phyloP scores from a whole-genome alignment of 306 rosid genomes.

The Dryas drummondii region DNA sequence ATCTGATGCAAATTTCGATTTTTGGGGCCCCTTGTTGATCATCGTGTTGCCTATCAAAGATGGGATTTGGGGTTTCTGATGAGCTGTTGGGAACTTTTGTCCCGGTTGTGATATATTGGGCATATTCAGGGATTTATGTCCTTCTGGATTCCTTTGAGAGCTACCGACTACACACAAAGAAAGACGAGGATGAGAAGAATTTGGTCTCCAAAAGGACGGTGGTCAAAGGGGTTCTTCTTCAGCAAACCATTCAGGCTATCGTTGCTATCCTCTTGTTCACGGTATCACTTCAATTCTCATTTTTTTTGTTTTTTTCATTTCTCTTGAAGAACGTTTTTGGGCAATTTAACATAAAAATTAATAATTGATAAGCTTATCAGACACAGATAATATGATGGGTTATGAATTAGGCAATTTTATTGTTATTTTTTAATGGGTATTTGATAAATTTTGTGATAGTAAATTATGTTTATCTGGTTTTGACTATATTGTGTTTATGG shows the following conservation, averaged over 20 bases:
- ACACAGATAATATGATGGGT: not conserved
- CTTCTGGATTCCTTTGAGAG: conserved; percentile 65
- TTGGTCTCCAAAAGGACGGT: conserved; percentile 74
- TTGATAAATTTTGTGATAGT: not conserved
- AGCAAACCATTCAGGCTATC: conserved; percentile 76
- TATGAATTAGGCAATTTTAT: not conserved
- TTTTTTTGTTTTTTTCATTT: not conserved
- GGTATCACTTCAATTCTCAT: conserved; percentile 34
- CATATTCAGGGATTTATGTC: conserved; percentile 75
- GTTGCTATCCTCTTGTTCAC: conserved; percentile 78
- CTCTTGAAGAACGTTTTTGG: too few species aligned
- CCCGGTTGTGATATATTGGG: conserved; percentile 82
- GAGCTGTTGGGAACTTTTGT: conserved; percentile 82
- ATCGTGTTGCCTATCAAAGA: conserved; percentile 10
- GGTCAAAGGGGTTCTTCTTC: conserved; percentile 85
- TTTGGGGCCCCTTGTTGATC: conserved; percentile 9
- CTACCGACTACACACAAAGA: conserved; percentile 70
- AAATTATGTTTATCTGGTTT: not conserved
- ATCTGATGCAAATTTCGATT: conserved; percentile 26
- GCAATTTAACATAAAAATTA: not conserved
- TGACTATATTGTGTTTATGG: not conserved
- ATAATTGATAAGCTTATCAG: not conserved
- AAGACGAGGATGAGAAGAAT: conserved; percentile 92
- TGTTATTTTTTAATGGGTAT: not conserved
- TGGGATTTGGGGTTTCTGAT: conserved; percentile 82